These are phyloP conservation scores for Lactarius trivialis DNA, from an alignment of 768 basidiomycete species.

Conservation along the genomic window DNA sequence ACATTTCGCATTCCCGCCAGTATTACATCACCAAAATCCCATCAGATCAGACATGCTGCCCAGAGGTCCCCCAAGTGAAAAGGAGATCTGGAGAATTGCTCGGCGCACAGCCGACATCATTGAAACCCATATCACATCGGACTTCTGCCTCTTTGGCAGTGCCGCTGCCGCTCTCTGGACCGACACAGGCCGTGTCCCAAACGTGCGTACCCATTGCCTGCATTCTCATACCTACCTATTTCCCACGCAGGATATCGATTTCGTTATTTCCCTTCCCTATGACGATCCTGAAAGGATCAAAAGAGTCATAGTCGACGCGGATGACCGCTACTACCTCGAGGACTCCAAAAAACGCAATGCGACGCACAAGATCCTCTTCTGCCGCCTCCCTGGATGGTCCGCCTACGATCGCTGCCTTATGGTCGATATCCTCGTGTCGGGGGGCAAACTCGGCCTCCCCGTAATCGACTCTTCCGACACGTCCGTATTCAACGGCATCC, in stretches of 20 bases:
- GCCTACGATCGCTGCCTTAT: neutral
- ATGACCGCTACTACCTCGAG: slow-evolving; percentile 8
- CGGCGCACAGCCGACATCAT: slow-evolving; percentile 13
- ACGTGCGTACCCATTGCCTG: neutral
- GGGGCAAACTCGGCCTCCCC: slow-evolving; percentile 1
- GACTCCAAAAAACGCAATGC: neutral
- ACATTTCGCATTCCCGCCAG: neutral
- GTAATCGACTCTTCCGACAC: neutral
- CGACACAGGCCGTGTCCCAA: slow-evolving; percentile 2
- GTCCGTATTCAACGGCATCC: neutral
- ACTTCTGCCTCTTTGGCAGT: slow-evolving; percentile 13
- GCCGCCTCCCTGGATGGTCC: slow-evolving; percentile 7
- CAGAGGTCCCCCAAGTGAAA: neutral
- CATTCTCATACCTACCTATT: neutral
- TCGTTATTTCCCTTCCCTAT: neutral
- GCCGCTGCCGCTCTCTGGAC: slow-evolving; percentile 7
- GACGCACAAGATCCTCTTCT: neutral
- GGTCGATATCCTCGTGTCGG: slow-evolving; percentile 14
- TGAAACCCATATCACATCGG: neutral
- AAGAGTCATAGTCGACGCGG: neutral
- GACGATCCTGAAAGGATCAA: neutral
- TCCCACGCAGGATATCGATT: slow-evolving; percentile 4
- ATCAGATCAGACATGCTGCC: neutral
- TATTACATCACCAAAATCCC: neutral
- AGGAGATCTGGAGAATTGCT: slow-evolving; percentile 11